Conservation (phyloP, 2,329 filamentous ascomycete species). For the Botrytis fabae region DNA sequence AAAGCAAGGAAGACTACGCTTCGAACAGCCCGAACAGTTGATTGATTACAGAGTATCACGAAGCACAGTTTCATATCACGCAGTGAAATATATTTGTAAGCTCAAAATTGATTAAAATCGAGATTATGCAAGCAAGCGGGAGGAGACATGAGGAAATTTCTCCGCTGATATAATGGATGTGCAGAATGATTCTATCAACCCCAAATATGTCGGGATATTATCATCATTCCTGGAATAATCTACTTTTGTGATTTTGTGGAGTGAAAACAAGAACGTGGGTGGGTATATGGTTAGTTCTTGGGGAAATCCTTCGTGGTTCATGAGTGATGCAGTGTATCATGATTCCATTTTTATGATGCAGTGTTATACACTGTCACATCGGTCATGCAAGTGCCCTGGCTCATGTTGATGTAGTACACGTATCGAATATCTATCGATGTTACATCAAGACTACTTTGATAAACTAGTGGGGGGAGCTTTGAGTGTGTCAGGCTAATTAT, state of each 20-base stretch:
- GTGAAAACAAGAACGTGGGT: too few relatives aligned
- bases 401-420: not conserved
- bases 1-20: not conserved
- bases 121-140: not conserved
- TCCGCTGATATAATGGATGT: not conserved
- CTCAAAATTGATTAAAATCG: too few relatives aligned
- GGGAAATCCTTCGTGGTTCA: not conserved
- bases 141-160: not conserved
- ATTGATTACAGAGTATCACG: not conserved
- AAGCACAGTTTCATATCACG: not conserved
- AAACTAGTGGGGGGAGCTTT: not conserved
- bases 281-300: not conserved
- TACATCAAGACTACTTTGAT: not conserved
- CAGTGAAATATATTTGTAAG: not conserved
- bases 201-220: not conserved
- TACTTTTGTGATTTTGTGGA: not conserved
- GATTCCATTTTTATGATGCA: not conserved
- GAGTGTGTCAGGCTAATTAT: accelerated
- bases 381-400: not conserved
- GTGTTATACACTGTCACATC: not conserved
- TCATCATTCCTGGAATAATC: not conserved
- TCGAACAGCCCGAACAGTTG: too few relatives aligned
- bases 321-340: not conserved
- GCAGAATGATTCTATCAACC: not conserved
- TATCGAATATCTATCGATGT: not conserved